Evolutionary conservation across 2,329 filamentous ascomycete genomes (phyloP), one percentile per base, ranked within the genome.

Genomic region (Penicillium sp.): DNA sequence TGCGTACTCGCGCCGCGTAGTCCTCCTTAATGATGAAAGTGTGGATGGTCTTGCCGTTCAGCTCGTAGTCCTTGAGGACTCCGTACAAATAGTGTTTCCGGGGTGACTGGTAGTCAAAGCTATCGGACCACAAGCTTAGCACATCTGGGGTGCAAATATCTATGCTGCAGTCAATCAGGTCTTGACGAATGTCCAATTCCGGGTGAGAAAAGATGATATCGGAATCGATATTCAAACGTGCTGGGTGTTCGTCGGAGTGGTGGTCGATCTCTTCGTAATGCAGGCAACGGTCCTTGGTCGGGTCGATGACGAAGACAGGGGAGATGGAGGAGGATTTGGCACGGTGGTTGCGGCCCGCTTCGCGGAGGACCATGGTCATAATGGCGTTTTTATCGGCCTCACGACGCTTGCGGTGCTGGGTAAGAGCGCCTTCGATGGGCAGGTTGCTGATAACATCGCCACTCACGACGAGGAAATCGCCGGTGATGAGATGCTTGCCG

Each of bases 61-160:
- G 82, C 73, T 99, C 95, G 80, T 92, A 96, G 74, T 99, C 95
- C 78, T 97, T 97, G 55, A 99, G 80, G 1, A 98, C 92, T 59
- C 93, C 93, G 72, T 93, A 91, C 37, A 99, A 78, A 69, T 96
- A 97, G 69, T 96, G 92, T 69, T 89, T 89, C 55, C 93, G 86
- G 1, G 94, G 92, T 7, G 92, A 84, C 73, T 97, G 92, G 75
- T 96, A 98, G 75, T 99, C 94, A 69, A 98, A 99, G 72, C 93
- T 96, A 77, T 99, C 95, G 9, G 92, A 95, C 91, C 95, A 99
- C 58, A 98, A 79, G 7, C 93, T 93, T 44, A 98, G 84, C 9
- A 97, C 93, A 71, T 98, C 95, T 0, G 94, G 93, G 1, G 95
- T 98, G 77, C 94, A 98, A 64, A 99, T 98, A 73, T 99, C 95